Base-by-base conservation (phyloP, 345 rosid species). In the Gynandropsis gynandra region DNA sequence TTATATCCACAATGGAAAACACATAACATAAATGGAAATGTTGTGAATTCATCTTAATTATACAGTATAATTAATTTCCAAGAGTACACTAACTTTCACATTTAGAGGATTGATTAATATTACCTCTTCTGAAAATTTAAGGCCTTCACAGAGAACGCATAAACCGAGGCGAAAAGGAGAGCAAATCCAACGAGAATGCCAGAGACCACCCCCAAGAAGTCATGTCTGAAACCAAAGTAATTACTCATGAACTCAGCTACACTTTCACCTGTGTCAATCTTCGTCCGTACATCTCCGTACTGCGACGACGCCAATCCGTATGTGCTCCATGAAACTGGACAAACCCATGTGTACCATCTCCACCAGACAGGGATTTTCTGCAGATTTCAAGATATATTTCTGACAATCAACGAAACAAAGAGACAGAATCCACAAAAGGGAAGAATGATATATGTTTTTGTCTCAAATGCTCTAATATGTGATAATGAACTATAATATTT, bases 281-380 rank as follows among this genome's bases (percentile, higher is more conserved):
- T 58, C 4, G 54, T 56, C 52, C 61, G 56, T 34, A 68, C 32
- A 34, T 79, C 71, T 41, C 81, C 77, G 10, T 58, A 74, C 40
- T 79, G 85, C 14, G 85, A 61, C 24, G 51, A 34, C 3, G 72
- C 9, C 60, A 67, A 0, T 43, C 77, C 85, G 20, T 76, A 71
- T 32, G 71, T 38, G 1, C 72, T 66, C 81, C 79, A 73, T 33
- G 79, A 56, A 19, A 67, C 68, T 5, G 81, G 81, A 65, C 68
- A 68, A 24, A 60, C 31, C 58, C 56, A 59, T 1, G 73, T 12
- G 50, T 62, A 68, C 81, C 80, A 75, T 69, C 70, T 66, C 58
- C 73, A 71, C 79, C 79, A 74, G 16, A 55, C 42, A 0, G 65
- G 59, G 45, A 79, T 74, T 44, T 77, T 64, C 81, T 79, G 70